These are phyloP conservation scores for Trichomonas vaginalis DNA, from an alignment of 208 protist genomes.

Conservation along the genomic window DNA sequence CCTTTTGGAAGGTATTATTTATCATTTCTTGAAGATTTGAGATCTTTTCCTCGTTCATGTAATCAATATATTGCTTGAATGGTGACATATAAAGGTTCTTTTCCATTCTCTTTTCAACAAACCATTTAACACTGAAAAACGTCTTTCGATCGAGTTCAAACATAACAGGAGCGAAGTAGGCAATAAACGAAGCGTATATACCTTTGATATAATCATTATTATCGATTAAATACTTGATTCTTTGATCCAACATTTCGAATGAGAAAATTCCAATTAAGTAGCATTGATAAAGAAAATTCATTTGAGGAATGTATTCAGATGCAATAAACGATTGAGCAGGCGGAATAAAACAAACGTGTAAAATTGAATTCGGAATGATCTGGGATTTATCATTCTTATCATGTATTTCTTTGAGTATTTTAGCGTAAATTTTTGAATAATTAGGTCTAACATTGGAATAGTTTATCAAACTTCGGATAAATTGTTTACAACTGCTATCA, in stretches of 20 bases:
- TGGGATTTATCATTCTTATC: neutral
- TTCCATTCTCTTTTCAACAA: neutral
- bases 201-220: neutral
- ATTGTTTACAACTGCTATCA: neutral
- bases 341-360: neutral
- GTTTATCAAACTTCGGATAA: neutral
- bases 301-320: neutral
- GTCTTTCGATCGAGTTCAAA: neutral
- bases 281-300: neutral
- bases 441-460: neutral
- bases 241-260: neutral
- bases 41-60: neutral
- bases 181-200: neutral
- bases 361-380: neutral
- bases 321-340: too few species aligned
- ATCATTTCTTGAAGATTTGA: neutral
- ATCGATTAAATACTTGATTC: neutral
- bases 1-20: neutral
- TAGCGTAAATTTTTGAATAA: neutral
- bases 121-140: neutral
- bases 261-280: neutral
- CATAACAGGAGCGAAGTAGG: neutral
- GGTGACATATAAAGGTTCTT: neutral
- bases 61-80: neutral
- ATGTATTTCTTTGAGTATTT: neutral